Base-by-base conservation (phyloP, 352 stramenopile genomes). In the Sclerospora graminicola region DNA sequence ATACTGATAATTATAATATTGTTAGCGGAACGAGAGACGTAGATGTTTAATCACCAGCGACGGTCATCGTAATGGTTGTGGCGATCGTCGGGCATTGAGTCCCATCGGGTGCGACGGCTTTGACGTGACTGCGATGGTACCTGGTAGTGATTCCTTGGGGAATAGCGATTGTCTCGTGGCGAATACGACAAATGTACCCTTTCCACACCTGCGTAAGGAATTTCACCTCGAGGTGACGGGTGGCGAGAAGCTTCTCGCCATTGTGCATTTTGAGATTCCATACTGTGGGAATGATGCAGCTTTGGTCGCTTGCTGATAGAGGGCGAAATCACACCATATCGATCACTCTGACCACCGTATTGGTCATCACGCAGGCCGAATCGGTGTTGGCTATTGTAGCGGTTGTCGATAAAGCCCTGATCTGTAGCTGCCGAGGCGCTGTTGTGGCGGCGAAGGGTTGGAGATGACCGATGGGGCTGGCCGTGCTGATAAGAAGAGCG, bases 251-350 rank as follows among this genome's bases (percentile, higher is more conserved):
- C 51, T 41, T 62, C 60, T 7, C 46, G 57, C 56, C 57, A 66
- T 30, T 71, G 53, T 15, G 63, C 54, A 36, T 79, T 68, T 21
- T 72, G 62, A 0, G 55, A 55, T 24, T 73, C 72, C 49, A 77
- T 53, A 36, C 69, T 84, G 45, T 84, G 70, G 33, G 72, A 65
- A 28, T 88, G 75, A 29, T 77, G 48, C 20, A 88, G 56, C 49
- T 79, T 80, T 4, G 67, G 51, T 6, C 75, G 63, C 58, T 87
- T 87, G 29, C 35, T 62, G 16, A 37, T 61, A 21, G 49, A 60
- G 23, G 57, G 50, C 8, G 50, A 68, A 5, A 51, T 44, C 31
- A 46, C 19, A 14, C 47, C 48, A n/a, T 56, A 69, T 21, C 40
- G 52, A 20, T 56, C 48, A 18, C 35, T 48, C 15, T 53, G 38